Percentiles rank a stretch among this genome's conserved stretches.
phyloP scores from a whole-genome alignment of 345 rosid species.

The Bruguiera sexangula region DNA sequence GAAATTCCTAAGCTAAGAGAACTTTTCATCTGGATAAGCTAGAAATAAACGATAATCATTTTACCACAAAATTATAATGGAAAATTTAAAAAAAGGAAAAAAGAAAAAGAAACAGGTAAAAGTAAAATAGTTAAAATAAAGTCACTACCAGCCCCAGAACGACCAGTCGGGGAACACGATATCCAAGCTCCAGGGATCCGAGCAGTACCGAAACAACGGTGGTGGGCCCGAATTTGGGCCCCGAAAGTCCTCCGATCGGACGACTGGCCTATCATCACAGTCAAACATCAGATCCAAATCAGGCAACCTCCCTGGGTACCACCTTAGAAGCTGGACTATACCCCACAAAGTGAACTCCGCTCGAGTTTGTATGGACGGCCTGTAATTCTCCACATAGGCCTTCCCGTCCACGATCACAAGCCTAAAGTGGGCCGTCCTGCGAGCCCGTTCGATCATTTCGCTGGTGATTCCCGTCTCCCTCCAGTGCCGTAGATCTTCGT shows the following conservation, averaged over 20 bases:
- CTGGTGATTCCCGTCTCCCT: conserved; percentile 27
- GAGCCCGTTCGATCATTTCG: conserved; percentile 22
- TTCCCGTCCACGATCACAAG: conserved; percentile 32
- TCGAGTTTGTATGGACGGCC: conserved; percentile 30
- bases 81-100: too few relatives aligned
- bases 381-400: conserved; percentile 32
- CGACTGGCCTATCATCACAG: conserved; percentile 32
- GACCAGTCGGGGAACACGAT: conserved; percentile 52
- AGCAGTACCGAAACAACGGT: conserved; percentile 47
- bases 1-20: too few relatives aligned
- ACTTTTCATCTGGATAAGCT: too few relatives aligned
- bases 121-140: not conserved
- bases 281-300: conserved; percentile 38
- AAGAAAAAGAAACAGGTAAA: not conserved
- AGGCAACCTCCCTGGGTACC: conserved; percentile 37
- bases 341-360: conserved; percentile 41
- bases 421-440: conserved; percentile 28
- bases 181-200: conserved; percentile 33
- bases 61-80: too few relatives aligned
- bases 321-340: conserved; percentile 34
- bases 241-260: conserved; percentile 17
- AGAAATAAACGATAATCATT: too few relatives aligned
- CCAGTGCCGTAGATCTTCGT: conserved; percentile 40
- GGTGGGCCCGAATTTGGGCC: conserved; percentile 27
- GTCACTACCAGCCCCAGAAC: conserved; percentile 52